These are phyloP conservation scores for Westerdykella sp. DNA, from an alignment of 2,329 filamentous ascomycete genomes.

Conservation along the genomic window DNA sequence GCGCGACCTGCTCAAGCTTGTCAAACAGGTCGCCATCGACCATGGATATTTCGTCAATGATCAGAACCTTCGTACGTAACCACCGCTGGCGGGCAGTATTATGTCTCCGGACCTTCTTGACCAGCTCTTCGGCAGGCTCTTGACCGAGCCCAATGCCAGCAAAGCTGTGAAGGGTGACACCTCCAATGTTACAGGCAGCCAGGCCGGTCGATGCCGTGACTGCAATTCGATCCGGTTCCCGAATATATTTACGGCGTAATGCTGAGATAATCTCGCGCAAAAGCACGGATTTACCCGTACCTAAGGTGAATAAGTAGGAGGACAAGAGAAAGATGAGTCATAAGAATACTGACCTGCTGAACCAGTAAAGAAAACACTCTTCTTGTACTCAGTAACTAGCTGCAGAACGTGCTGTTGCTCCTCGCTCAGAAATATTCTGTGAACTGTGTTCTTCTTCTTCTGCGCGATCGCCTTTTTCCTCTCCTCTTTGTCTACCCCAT, in stretches of 20 bases:
- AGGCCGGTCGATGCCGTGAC: slow-evolving; percentile 94
- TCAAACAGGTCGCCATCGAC: slow-evolving; percentile 96
- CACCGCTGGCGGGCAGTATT: slow-evolving; percentile 82
- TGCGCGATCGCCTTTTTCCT: slow-evolving; percentile 42
- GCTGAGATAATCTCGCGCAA: slow-evolving; percentile 85
- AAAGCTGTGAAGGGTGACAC: slow-evolving; percentile 93
- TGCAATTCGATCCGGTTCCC: slow-evolving; percentile 77
- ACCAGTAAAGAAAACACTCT: slow-evolving; percentile 96
- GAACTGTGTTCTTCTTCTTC: slow-evolving; percentile 42
- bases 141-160: slow-evolving; percentile 92
- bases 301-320: slow-evolving; percentile 19
- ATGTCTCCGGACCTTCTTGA: slow-evolving; percentile 88
- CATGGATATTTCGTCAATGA: slow-evolving; percentile 98
- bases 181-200: slow-evolving; percentile 93
- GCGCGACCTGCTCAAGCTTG: slow-evolving; percentile 84
- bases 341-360: slow-evolving; percentile 58
- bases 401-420: slow-evolving; percentile 82
- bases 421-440: slow-evolving; percentile 66
- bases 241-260: slow-evolving; percentile 66
- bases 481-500: slow-evolving; percentile 40
- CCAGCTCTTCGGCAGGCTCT: slow-evolving; percentile 69
- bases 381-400: slow-evolving; percentile 69
- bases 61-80: slow-evolving; percentile 77
- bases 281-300: slow-evolving; percentile 92
- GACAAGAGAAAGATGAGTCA: not conserved